Base-by-base conservation (phyloP, 2,329 filamentous ascomycete species). In the Endocalyx cinctus region DNA sequence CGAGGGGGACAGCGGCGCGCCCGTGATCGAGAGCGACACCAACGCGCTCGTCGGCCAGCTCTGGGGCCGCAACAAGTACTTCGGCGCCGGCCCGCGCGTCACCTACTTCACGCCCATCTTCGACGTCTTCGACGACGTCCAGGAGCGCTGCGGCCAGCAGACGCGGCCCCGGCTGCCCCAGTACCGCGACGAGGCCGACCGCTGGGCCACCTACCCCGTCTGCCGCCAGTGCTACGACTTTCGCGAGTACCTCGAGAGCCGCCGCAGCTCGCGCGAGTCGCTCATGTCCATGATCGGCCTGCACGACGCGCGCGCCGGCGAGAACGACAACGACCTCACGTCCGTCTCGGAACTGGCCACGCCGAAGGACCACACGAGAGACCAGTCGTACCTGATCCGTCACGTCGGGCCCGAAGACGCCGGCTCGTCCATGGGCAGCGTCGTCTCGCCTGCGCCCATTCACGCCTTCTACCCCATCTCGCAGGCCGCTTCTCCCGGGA, bases 111-210 rank as follows among this genome's bases (percentile, higher is more conserved):
- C 64, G 5, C 64, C 65, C 2, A 58, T 67, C 13, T 46, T 53
- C 18, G 66, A 69, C 38, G 53, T 69, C 11, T 60, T 69, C 15
- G 64, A 69, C 25, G 65, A 69, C 29, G 64, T 67, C 16, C 63
- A 67, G 35, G 66, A 69, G 41, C 59, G 57, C 31, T 68, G 63
- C 30, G 60, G 56, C 3, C 54, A 66, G 42, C 51, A 59, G 27
- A 45, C 47, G 6, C 55, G 63, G 12, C 64, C 65, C 0, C 54
- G 57, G 34, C 55, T 68, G 15, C 65, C 65, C 1, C 59, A 63
- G 34, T 48, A 60, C 29, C 57, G 61, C 4, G 58, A 66, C 25
- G 63, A 67, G 17, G 57, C 55, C 6, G 63, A 64, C 20, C 51
- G 58, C 5, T 65, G 59, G 38, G 52, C 62, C 1, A 51, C 58